Evolutionary conservation across 192 early-diverging fungal genomes (phyloP).

Genomic region (Paraglomus brasilianum): DNA sequence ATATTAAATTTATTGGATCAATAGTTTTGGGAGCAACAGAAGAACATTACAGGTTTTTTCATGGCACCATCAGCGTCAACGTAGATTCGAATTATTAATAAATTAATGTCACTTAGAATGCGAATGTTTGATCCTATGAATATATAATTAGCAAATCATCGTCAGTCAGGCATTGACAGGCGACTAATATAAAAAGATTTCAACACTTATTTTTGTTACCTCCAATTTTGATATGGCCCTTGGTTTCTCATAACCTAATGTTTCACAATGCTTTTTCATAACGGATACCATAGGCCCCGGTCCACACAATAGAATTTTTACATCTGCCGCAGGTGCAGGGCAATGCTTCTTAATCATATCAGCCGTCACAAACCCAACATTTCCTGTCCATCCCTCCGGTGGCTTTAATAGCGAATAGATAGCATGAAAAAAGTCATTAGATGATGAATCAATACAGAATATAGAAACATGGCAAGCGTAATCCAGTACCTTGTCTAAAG

Average conservation of each 20-base stretch:
- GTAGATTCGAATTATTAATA: background rate
- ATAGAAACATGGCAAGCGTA: background rate
- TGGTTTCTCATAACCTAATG: conserved; percentile 78
- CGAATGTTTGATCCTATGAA: conserved; percentile 78
- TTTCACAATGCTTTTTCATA: conserved; percentile 67
- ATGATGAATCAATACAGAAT: background rate
- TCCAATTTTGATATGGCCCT: conserved; percentile 72
- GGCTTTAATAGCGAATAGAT: conserved; percentile 33
- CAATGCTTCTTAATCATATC: conserved; percentile 74
- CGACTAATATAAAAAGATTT: background rate
- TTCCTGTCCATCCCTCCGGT: conserved; percentile 77
- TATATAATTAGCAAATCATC: background rate
- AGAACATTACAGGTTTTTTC: too few relatives aligned
- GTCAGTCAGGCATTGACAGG: background rate
- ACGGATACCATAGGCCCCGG: conserved; percentile 87
- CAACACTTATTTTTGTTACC: conserved; percentile 10
- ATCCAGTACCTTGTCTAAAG: conserved; percentile 63
- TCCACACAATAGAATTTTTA: conserved; percentile 90
- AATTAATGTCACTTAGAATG: conserved; percentile 61
- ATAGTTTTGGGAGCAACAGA: too few relatives aligned
- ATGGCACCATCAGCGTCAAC: too few relatives aligned
- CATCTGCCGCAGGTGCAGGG: conserved; percentile 71
- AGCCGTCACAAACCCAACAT: conserved; percentile 82
- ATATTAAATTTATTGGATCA: too few relatives aligned
- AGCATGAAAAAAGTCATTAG: background rate